These are phyloP conservation scores for Artemisia argyi DNA, from an alignment of 129 eudicot species.

Conservation along the genomic window DNA sequence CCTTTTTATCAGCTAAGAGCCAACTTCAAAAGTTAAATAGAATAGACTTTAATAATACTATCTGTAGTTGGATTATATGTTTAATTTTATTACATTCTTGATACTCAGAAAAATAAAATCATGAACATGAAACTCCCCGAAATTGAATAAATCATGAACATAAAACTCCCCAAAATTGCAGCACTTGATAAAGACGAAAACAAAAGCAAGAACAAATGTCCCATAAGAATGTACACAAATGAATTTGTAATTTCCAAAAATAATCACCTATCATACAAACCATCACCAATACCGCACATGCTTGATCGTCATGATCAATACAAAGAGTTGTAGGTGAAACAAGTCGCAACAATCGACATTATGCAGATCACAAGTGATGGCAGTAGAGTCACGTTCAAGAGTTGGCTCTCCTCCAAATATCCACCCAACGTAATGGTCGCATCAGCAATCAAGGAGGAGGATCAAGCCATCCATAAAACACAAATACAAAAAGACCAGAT, in stretches of 20 bases:
- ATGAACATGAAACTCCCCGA: too few relatives aligned
- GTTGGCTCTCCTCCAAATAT: too few relatives aligned
- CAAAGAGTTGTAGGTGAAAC: slow-evolving; percentile 82
- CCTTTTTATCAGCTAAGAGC: not conserved
- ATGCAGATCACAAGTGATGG: too few relatives aligned
- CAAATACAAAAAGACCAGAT: too few relatives aligned
- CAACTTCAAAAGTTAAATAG: not conserved
- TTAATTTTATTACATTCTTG: not conserved
- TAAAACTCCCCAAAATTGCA: slow-evolving; percentile 9
- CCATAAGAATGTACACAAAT: slow-evolving; percentile 33
- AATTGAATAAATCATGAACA: not conserved
- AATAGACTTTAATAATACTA: not conserved
- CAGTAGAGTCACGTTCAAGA: too few relatives aligned
- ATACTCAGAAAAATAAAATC: too few relatives aligned
- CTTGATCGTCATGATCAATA: slow-evolving; percentile 34
- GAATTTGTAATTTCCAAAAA: slow-evolving; percentile 23
- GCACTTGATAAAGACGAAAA: not conserved
- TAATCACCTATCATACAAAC: slow-evolving; percentile 19
- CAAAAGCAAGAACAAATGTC: slow-evolving; percentile 5
- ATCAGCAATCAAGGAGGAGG: slow-evolving; percentile 78
- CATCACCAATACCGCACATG: not conserved
- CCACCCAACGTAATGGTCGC: too few relatives aligned
- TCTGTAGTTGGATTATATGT: not conserved
- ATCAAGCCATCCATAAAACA: too few relatives aligned
- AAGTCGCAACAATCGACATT: too few relatives aligned